Conservation (phyloP, 805 yeast genomes). For the Sporopachydermia lactativora region DNA sequence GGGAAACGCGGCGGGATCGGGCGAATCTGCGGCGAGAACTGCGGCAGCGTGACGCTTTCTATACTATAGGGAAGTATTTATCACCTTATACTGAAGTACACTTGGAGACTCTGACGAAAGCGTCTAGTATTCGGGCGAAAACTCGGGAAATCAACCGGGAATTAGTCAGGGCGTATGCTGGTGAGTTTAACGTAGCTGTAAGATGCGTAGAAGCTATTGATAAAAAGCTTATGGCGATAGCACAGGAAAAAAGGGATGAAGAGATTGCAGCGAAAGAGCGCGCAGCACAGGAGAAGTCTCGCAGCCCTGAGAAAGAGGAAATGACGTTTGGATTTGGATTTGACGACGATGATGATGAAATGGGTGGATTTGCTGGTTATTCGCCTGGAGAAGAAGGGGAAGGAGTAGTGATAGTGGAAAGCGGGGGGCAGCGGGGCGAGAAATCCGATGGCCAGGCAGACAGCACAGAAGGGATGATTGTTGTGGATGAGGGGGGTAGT, state of each 20-base stretch:
- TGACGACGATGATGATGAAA: conserved; percentile 1
- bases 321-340: not conserved
- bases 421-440: conserved; percentile 4
- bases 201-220: not conserved
- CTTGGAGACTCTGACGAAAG: not conserved
- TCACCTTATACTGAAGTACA: not conserved
- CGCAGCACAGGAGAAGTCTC: not conserved
- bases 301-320: not conserved
- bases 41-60: not conserved
- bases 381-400: no score
- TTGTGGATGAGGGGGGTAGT: no score
- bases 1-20: not conserved
- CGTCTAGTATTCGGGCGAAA: not conserved
- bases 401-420: conserved; percentile 7
- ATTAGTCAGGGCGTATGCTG: not conserved
- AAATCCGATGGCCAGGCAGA: conserved; percentile 6
- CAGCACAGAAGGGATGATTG: no score
- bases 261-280: conserved; percentile 1
- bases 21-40: not conserved
- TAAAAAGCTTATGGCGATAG: not conserved
- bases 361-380: no score
- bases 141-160: not conserved
- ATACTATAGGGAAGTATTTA: not conserved
- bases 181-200: not conserved
- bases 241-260: not conserved